phyloP scores from a whole-genome alignment of 768 basidiomycete species.

The Crassisporium funariophilum region DNA sequence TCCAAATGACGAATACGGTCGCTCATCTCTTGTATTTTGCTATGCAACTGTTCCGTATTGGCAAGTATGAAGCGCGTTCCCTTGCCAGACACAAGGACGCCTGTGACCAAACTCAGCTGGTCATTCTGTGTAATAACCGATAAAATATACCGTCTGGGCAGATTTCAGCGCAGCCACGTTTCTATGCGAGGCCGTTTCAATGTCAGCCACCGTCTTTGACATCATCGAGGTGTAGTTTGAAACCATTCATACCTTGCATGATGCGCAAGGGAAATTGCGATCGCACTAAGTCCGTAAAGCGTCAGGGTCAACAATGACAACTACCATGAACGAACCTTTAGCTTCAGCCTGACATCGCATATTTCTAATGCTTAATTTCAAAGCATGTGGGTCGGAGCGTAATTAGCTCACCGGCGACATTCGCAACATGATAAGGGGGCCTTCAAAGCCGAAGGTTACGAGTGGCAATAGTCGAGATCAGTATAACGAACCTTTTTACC shows the following conservation, averaged over 20 bases:
- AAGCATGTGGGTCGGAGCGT: slow-evolving; percentile 5
- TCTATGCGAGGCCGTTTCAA: slow-evolving; percentile 33
- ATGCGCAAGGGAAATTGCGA: slow-evolving; percentile 52
- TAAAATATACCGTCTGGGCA: slow-evolving; percentile 57
- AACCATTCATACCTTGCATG: slow-evolving; percentile 34
- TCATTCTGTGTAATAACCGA: background rate
- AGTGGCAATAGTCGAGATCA: slow-evolving; percentile 6
- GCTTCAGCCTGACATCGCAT: slow-evolving; percentile 43
- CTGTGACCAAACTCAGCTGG: slow-evolving; percentile 30
- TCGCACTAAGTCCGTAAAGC: slow-evolving; percentile 40
- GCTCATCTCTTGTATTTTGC: slow-evolving; percentile 68
- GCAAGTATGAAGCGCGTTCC: slow-evolving; percentile 70
- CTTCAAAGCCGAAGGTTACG: slow-evolving; percentile 24
- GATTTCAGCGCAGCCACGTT: slow-evolving; percentile 67
- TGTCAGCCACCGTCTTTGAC: background rate
- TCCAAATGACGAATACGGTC: slow-evolving; percentile 64
- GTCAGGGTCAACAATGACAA: slow-evolving; percentile 7
- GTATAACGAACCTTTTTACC: slow-evolving; percentile 46
- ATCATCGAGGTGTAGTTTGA: slow-evolving; percentile 1
- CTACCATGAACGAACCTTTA: slow-evolving; percentile 45
- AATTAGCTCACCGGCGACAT: slow-evolving; percentile 51
- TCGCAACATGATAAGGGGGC: slow-evolving; percentile 64
- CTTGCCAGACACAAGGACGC: slow-evolving; percentile 66
- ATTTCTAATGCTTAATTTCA: slow-evolving; percentile 9
- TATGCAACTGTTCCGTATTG: slow-evolving; percentile 65